Conservation (phyloP, 495 filamentous ascomycete genomes). For the Aspergillus bertholletiae region DNA sequence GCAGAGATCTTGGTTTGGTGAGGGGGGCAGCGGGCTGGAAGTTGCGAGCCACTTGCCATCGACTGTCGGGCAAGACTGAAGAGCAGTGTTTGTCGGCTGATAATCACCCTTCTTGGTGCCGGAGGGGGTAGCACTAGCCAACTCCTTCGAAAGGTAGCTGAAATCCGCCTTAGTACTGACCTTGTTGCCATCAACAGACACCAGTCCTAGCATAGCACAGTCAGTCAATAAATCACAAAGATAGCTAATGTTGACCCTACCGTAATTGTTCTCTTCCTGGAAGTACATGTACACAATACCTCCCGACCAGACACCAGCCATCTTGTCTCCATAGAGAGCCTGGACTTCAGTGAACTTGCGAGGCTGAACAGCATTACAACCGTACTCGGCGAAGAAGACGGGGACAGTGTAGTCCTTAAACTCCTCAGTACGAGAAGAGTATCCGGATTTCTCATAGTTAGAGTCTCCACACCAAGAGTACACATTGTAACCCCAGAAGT, state of each 20-base stretch:
- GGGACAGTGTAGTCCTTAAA: constrained; percentile 83
- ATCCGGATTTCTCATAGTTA: constrained; percentile 65
- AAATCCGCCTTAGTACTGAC: constrained; percentile 67
- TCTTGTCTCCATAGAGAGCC: constrained; percentile 72
- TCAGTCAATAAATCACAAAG: neutral
- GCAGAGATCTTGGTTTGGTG: constrained; percentile 75
- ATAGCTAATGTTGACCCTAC: constrained; percentile 33
- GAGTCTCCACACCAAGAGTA: constrained; percentile 94
- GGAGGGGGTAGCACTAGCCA: constrained; percentile 62
- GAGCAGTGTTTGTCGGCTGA: constrained; percentile 66
- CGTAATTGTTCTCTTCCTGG: constrained; percentile 83
- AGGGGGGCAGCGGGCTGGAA: constrained; percentile 64
- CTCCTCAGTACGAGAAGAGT: constrained; percentile 69
- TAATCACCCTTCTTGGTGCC: constrained; percentile 60
- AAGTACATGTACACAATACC: constrained; percentile 97
- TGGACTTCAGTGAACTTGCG: constrained; percentile 80
- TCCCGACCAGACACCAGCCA: constrained; percentile 84
- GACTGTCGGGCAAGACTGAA: constrained; percentile 64
- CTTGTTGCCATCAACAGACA: constrained; percentile 50
- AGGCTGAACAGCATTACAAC: constrained; percentile 75
- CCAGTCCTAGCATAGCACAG: constrained; percentile 53
- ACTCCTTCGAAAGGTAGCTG: constrained; percentile 61
- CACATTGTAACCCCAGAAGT: constrained; percentile 98
- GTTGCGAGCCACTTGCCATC: constrained; percentile 64
- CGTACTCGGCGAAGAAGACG: constrained; percentile 95